Evolutionary conservation across 2,329 filamentous ascomycete genomes (phyloP), one percentile per base, ranked within the genome.

Genomic region (Penicillium sp.): DNA sequence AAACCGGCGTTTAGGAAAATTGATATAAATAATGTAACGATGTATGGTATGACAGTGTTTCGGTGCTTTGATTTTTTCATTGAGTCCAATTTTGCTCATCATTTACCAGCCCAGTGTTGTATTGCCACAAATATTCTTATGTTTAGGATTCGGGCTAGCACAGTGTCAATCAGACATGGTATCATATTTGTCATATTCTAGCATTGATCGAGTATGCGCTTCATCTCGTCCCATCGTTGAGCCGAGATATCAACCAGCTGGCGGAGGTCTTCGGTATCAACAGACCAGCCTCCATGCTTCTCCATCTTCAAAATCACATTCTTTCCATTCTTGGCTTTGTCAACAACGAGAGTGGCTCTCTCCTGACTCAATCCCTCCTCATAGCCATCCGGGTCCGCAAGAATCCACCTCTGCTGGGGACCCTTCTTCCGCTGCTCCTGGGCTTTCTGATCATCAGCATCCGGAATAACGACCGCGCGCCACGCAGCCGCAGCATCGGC

Each of bases 291-390:
- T 10, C 94, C 94, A 58, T 81, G 84, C 79, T 96, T 97, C 64
- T 94, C 90, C 56, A 97, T 80, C 45, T 81, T 83, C 59, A 90
- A 62, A 16, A 95, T 78, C 31, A 70, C 68, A 12, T 67, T 65
- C 45, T 78, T 74, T 1, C 76, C 81, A n/a, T 54, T 68, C 64
- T 59, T 55, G 33, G 66, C 59, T 50, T 65, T 67, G 67, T 93
- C 88, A n/a, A 96, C 83, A 45, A 94, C 85, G 31, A 96, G 76
- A 2, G 86, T 92, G n/a, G 94, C 77, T n/a, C 74, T 81, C 78
- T 99, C 94, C 56, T 85, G 80, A 67, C 90, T 95, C 41, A 95
- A 74, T 8, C 82, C 83, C 75, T 97, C 94, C 75, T 99, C 94
- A 62, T 95, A 87, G 21, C 85, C 83, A 74, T 99, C 94, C 2